A percentile compares a stretch with the other conserved stretches of the same genome.
Evolutionary conservation across 169 alveolate species (phyloP).

Genomic region (Plasmodium sp.): DNA sequence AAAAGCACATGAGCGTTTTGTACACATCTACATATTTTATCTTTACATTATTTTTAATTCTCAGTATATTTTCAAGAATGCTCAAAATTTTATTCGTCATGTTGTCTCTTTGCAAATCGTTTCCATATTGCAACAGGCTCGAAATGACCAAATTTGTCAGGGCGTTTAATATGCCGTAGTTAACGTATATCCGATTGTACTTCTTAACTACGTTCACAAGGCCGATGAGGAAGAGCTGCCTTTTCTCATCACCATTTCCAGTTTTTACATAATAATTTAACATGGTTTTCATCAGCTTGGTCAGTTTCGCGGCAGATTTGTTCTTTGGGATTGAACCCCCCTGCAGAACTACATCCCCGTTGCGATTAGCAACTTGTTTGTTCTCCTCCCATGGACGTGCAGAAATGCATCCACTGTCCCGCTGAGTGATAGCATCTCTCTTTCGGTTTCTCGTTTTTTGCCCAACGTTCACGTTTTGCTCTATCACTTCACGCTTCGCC

Average conservation of each 20-base stretch:
- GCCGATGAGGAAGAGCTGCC: not conserved
- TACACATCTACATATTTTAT: slow-evolving; percentile 45
- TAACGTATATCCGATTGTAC: slow-evolving; percentile 10
- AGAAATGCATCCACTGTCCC: not conserved
- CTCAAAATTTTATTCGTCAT: slow-evolving; percentile 8
- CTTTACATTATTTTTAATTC: slow-evolving; percentile 28
- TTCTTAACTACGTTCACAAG: slow-evolving; percentile 36
- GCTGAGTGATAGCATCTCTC: not conserved
- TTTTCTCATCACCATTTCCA: slow-evolving; percentile 1
- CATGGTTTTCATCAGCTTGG: not conserved
- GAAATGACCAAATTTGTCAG: slow-evolving; percentile 28
- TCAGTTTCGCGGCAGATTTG: not conserved
- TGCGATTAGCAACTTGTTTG: not conserved
- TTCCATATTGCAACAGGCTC: not conserved
- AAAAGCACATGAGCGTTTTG: not conserved
- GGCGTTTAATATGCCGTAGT: not conserved
- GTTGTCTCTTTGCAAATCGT: not conserved
- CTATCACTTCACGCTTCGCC: not conserved
- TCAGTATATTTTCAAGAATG: slow-evolving; percentile 31
- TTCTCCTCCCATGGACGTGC: not conserved
- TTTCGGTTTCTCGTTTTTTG: not conserved
- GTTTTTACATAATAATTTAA: slow-evolving; percentile 11
- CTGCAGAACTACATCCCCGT: not conserved
- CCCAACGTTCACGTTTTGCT: not conserved
- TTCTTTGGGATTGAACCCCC: not conserved